Evolutionary conservation across 805 yeast genomes (phyloP).

Genomic region (Candida broadrunensis): DNA sequence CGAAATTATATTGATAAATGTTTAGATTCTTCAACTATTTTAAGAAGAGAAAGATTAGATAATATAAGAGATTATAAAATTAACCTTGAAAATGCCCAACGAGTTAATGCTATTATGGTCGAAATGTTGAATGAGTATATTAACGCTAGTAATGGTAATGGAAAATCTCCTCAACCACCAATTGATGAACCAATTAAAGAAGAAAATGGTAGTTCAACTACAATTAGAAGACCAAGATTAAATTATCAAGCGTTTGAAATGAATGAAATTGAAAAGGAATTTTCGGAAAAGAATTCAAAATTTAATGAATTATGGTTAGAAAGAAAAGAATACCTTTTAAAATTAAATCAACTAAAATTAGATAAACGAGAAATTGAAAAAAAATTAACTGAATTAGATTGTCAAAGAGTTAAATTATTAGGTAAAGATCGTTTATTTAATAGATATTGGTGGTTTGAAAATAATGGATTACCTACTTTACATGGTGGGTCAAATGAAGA

Average conservation of each 20-base stretch:
- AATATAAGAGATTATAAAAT: constrained; percentile 57
- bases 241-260: constrained; percentile 36
- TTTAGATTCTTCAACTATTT: constrained; percentile 57
- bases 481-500: constrained; percentile 36
- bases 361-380: constrained; percentile 56
- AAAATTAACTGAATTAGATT: constrained; percentile 64
- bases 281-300: constrained; percentile 39
- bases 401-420: constrained; percentile 69
- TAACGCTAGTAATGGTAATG: neutral
- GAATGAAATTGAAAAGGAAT: constrained; percentile 34
- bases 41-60: constrained; percentile 69
- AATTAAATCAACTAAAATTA: constrained; percentile 45
- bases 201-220: constrained; percentile 1
- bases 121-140: constrained; percentile 11
- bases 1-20: constrained; percentile 66
- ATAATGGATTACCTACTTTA: constrained; percentile 68
- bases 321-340: constrained; percentile 39
- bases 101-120: constrained; percentile 19
- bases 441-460: constrained; percentile 94
- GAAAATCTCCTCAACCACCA: neutral
- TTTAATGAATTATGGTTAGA: constrained; percentile 43
- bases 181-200: constrained; percentile 2
- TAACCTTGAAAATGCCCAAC: constrained; percentile 49
- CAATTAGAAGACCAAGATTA: constrained; percentile 19
- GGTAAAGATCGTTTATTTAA: constrained; percentile 85